These are phyloP conservation scores for Camelina laxa DNA, from an alignment of 345 rosid genomes.

Conservation along the genomic window DNA sequence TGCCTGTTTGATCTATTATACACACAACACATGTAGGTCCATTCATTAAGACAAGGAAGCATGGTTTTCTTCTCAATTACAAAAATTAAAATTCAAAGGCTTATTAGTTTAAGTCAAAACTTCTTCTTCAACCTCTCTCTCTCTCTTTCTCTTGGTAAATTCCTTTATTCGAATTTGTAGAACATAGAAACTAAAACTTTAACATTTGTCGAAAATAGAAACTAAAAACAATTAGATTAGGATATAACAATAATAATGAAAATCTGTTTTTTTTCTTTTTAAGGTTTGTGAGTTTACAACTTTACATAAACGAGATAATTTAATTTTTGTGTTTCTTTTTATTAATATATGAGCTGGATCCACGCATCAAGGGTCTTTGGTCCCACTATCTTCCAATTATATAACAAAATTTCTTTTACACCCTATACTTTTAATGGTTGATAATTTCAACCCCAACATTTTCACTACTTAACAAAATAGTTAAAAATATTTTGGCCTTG, in stretches of 20 bases:
- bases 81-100: neutral
- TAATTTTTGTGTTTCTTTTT: constrained; percentile 46
- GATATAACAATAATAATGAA: constrained; percentile 17
- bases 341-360: constrained; percentile 79
- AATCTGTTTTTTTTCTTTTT: neutral
- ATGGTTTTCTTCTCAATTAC: constrained; percentile 22
- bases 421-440: neutral
- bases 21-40: constrained; percentile 34
- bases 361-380: constrained; percentile 62
- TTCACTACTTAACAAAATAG: neutral
- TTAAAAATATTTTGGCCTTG: too few species aligned
- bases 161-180: neutral
- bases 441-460: constrained; percentile 9
- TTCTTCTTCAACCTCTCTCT: neutral
- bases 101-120: constrained; percentile 3
- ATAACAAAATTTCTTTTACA: neutral
- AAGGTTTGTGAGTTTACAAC: constrained; percentile 35
- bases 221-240: neutral
- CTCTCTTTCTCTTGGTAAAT: neutral
- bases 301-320: constrained; percentile 45
- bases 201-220: neutral
- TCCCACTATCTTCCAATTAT: constrained; percentile 52
- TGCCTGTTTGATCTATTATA: constrained; percentile 23
- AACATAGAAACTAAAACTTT: constrained; percentile 2
- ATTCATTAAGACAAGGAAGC: constrained; percentile 18